A percentile compares a stretch with the other conserved stretches of the same genome.
Conservation (phyloP, 78 protist species). For the Carpediemonas membranifera region DNA sequence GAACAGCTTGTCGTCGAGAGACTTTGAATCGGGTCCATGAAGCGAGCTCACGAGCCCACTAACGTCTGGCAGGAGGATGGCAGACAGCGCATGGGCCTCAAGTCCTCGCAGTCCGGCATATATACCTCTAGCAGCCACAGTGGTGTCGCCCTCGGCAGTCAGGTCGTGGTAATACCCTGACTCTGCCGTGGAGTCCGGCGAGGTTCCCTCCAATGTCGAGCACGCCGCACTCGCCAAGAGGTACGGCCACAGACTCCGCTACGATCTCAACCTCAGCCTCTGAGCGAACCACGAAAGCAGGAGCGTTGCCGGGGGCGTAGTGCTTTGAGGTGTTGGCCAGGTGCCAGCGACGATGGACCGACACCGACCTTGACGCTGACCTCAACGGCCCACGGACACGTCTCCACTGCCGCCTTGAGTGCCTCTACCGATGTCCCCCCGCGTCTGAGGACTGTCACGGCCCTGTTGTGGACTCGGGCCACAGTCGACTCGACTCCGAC, state of each 20-base stretch:
- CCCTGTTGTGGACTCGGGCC: not conserved
- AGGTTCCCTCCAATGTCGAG: slow-evolving; percentile 4
- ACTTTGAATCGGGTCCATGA: not conserved
- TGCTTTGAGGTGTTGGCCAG: slow-evolving; percentile 37
- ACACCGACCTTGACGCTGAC: not conserved
- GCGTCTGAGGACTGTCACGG: slow-evolving; percentile 18
- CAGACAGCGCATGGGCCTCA: not conserved
- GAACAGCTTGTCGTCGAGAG: not conserved
- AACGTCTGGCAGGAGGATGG: slow-evolving; percentile 1
- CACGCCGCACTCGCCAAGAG: not conserved
- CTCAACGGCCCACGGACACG: too few species aligned
- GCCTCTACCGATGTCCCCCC: slow-evolving; percentile 14
- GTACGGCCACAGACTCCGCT: not conserved
- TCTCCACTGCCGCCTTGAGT: not conserved
- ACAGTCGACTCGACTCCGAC: slow-evolving; percentile 46
- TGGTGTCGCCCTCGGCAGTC: not conserved
- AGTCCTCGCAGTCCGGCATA: not conserved
- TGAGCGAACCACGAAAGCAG: slow-evolving; percentile 13
- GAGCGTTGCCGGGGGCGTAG: slow-evolving; percentile 42
- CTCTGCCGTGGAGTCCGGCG: not conserved
- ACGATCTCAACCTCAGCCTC: not conserved
- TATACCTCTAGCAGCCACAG: not conserved
- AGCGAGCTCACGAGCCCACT: not conserved
- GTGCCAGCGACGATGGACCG: not conserved
- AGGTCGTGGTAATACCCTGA: not conserved